Evolutionary conservation across 257 asterid genomes (phyloP), one percentile per base, ranked within the genome.

Genomic region (Ajuga chamaepitys): DNA sequence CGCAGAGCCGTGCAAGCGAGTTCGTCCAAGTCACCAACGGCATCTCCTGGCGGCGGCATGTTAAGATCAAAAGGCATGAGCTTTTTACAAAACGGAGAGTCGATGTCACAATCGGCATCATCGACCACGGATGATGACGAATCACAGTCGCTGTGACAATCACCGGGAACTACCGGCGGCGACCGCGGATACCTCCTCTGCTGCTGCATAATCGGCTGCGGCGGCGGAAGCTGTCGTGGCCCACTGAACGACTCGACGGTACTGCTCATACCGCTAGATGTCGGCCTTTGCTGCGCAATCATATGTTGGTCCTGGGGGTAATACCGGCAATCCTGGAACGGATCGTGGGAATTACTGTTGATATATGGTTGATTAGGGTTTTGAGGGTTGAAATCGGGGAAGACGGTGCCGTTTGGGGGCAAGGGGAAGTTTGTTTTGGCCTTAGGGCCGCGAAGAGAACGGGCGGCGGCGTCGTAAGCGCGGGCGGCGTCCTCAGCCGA

Each of bases 191-290:
- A 69, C 51, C 66, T 71, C 59, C 82, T 72, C 22, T 32, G 65
- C 64, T 71, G 77, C 61, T 46, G 54, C 32, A 57, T 22, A 47
- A 61, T 45, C 57, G 62, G 55, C 70, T 62, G 59, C 63, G 56
- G 58, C 62, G 68, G 77, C 35, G 32, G 64, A 48, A 6, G 72
- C 38, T 34, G 79, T 24, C 88, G 74, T 0, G 86, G 91, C 11
- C 92, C 88, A 46, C 92, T 85, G 58, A 82, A 82, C 0, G 88
- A 82, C 68, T 85, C 92, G 30, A 85, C 83, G 34, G 88, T 85
- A 64, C 86, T 80, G 73, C 92, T 85, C 92, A 85, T 80, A 13
- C 88, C 72, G 53, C 92, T 85, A 1, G 79, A 80, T 22, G 88
- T 71, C 16, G 86, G 86, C 72, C 88, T 56, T 74, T 76, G 83